Evolutionary conservation across 345 rosid genomes (phyloP).

Genomic region (Conringia planisiliqua): DNA sequence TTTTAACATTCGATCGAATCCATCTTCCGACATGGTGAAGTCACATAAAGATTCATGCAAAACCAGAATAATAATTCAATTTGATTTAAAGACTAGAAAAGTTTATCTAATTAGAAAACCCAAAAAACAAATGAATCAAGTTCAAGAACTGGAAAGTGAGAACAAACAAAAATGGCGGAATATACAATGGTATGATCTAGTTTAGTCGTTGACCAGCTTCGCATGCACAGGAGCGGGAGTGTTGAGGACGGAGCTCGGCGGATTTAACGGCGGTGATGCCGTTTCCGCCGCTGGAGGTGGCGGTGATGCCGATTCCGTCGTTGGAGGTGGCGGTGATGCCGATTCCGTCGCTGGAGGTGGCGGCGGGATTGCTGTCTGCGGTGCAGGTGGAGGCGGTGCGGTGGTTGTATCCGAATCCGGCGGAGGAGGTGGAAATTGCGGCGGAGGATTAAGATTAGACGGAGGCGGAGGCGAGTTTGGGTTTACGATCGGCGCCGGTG

Average conservation of each 20-base stretch:
- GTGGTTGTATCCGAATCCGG: slow-evolving; percentile 21
- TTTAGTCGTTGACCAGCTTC: slow-evolving; percentile 21
- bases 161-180: neutral
- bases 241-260: slow-evolving; percentile 46
- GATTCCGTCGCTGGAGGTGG: slow-evolving; percentile 19
- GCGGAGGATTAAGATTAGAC: slow-evolving; percentile 33
- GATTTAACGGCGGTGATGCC: slow-evolving; percentile 55
- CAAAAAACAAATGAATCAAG: slow-evolving; percentile 16
- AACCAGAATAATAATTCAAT: neutral
- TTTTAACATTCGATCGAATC: neutral
- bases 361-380: slow-evolving; percentile 18
- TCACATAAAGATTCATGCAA: neutral
- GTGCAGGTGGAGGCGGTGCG: slow-evolving; percentile 29
- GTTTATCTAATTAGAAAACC: neutral
- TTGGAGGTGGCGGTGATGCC: slow-evolving; percentile 66
- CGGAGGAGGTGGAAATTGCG: slow-evolving; percentile 30
- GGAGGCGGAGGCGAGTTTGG: slow-evolving; percentile 24
- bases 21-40: neutral
- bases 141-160: neutral
- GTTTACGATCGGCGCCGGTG: slow-evolving; percentile 39
- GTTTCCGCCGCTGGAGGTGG: slow-evolving; percentile 18
- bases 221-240: slow-evolving; percentile 68
- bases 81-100: slow-evolving; percentile 4
- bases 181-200: slow-evolving; percentile 13
- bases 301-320: too few relatives aligned